Evolutionary conservation across 306 rosid genomes (phyloP), one percentile per base, ranked within the genome.

Genomic region (Argentina anserina): DNA sequence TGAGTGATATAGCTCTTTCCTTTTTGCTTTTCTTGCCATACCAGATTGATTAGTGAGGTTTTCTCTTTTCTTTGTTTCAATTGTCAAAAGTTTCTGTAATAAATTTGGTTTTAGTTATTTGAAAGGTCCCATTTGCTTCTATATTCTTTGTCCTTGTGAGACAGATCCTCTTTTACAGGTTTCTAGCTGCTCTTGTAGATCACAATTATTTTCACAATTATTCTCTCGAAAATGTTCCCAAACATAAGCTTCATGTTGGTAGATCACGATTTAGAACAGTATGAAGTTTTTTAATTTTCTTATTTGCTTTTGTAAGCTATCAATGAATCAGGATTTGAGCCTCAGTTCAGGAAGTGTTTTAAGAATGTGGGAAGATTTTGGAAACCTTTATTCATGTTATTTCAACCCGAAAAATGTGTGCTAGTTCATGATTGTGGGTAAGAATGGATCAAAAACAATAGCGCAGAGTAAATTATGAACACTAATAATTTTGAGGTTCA

Each of bases 11-110:
- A 79, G 59, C 75, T 74, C 61, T 70, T 73, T 81, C 79, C 74
- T 67, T 81, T 81, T 82, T 71, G 37, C 79, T 65, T 82, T 49
- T 74, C 66, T 46, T 64, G 77, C 72, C 75, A 71, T 70, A 69
- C 84, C 67, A 84, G 81, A 76, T 76, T 81, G 72, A 71, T 47
- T 82, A 78, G 81, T 66, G 75, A 75, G 83, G 66, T 46, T 60
- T 26, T 60, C 33, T 31, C 23, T 7, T 28, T 9, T 14, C 18
- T 13, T 60, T 61, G 31, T 25, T 41, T 34, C 39, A 34, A 7
- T 76, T 36, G 77, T 70, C 41, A 26, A 60, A 29, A 60, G 36
- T 7, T 29, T 15, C 63, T 77, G 72, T 59, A 81, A 85, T 74
- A 83, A 80, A 49, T 50, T 68, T 81, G 61, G 53, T 72, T 66